Base-by-base conservation (phyloP, 306 rosid species). In the Phaseolus lunatus region DNA sequence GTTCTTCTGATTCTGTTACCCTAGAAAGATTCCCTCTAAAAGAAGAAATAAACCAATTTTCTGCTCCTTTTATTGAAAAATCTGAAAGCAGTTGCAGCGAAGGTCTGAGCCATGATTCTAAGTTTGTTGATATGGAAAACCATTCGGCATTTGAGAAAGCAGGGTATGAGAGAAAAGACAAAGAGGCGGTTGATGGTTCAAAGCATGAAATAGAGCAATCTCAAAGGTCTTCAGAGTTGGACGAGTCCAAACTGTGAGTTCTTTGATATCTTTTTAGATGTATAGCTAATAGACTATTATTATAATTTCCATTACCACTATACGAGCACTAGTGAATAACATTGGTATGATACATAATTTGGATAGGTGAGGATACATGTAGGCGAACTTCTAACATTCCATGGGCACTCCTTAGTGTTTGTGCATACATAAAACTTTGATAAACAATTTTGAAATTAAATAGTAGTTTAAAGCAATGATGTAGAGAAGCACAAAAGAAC, bases 221-320 rank as follows among this genome's bases (percentile, higher is more conserved):
- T 75, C 82, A 79, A 67, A 78, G 27, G 75, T 73, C 76, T 27
- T 29, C 7, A 59, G 70, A 81, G 71, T n/a, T 54, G 59, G 84
- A 80, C 11, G 84, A 79, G 67, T 63, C 62, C 44, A 43, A 84
- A 68, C 44, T 22, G 97, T 91, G 86, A 87, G 94, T 75, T 58
- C 72, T 82, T 29, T 12, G 74, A 9, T 75, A 18, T 45, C 15
- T 67, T 19, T 67, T 8, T 19, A 18, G 24, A 68, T 39, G 16
- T 26, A 37, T 56, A 24, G n/a, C 72, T 37, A 54, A 27, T 63
- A 75, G 2, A 41, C 4, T 78, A 59, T 66, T 71, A 56, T 62
- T 63, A 29, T 44, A 62, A 26, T 39, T 39, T 45, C 53, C 47
- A 29, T 58, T 48, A n/a, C 74, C 73, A 48, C 68, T 73, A 47